phyloP scores from a whole-genome alignment of 2,329 filamentous ascomycete species.

The Trichocomaceae sp. region DNA sequence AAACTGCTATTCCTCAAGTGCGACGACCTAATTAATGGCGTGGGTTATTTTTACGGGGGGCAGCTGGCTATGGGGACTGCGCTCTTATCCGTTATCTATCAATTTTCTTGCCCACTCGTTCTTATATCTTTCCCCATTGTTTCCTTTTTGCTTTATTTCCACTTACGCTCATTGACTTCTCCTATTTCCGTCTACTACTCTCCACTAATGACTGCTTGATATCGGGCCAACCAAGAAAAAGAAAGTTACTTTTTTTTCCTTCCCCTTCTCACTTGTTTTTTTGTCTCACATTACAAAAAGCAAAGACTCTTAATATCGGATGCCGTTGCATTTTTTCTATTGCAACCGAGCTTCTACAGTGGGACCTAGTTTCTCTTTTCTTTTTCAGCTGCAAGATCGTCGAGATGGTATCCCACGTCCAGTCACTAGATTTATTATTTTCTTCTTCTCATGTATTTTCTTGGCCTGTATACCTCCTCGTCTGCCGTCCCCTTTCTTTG shows the following conservation, averaged over 20 bases:
- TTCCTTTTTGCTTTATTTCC: constrained; percentile 13
- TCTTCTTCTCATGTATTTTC: constrained; percentile 36
- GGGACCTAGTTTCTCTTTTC: constrained; percentile 14
- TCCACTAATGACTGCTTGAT: constrained; percentile 27
- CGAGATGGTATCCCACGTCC: constrained; percentile 17
- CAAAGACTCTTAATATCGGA: constrained; percentile 20
- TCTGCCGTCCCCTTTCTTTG: constrained; percentile 20
- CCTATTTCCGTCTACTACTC: constrained; percentile 24
- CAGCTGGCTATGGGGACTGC: constrained; percentile 12
- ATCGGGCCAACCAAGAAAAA: constrained; percentile 23
- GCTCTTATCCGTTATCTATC: constrained; percentile 14
- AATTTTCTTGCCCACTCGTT: constrained; percentile 15
- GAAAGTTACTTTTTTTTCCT: constrained; percentile 14
- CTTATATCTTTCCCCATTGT: constrained; percentile 16
- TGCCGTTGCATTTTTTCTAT: constrained; percentile 10
- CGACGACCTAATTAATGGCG: constrained; percentile 13
- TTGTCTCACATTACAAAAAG: constrained; percentile 10
- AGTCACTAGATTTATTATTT: constrained; percentile 27
- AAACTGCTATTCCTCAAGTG: constrained; percentile 12
- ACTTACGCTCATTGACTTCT: constrained; percentile 28
- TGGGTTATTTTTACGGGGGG: constrained; percentile 11
- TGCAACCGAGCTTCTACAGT: constrained; percentile 17
- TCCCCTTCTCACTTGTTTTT: constrained; percentile 7
- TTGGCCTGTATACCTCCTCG: constrained; percentile 31
- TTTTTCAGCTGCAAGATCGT: constrained; percentile 5